Conservation (phyloP, 768 basidiomycete species). For the Tephrocybe sp. region DNA sequence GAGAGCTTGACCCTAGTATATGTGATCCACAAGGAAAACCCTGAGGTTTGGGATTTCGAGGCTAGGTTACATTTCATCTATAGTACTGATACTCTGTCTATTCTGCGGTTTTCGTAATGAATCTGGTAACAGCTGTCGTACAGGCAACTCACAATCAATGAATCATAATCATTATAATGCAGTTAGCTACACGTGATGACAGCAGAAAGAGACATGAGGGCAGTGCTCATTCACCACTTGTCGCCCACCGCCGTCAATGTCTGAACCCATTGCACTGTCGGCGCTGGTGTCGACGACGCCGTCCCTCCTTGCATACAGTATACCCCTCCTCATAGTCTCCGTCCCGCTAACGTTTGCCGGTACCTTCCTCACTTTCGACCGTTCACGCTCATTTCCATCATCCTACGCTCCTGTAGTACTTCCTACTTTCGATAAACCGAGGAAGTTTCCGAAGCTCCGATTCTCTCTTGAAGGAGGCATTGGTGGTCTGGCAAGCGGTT, state of each 20-base stretch:
- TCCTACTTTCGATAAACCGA: constrained; percentile 29
- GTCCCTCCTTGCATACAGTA: constrained; percentile 53
- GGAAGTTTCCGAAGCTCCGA: constrained; percentile 29
- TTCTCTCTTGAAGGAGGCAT: constrained; percentile 60
- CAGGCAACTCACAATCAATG: no score
- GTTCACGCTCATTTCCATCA: constrained; percentile 61
- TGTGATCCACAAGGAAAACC: no score
- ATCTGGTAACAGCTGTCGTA: no score
- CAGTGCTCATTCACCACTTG: not conserved
- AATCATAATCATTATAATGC: no score
- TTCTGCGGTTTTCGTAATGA: no score
- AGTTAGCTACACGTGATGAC: not conserved
- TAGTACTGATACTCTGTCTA: no score
- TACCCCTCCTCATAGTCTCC: constrained; percentile 63
- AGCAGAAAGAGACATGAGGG: not conserved
- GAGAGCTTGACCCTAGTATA: no score
- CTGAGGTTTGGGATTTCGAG: no score
- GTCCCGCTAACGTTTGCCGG: constrained; percentile 62
- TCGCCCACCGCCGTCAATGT: constrained; percentile 18
- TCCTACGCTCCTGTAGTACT: constrained; percentile 33
- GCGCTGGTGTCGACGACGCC: constrained; percentile 47
- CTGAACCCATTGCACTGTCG: constrained; percentile 26
- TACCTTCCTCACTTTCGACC: constrained; percentile 71
- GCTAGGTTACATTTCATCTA: no score
- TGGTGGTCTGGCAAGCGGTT: constrained; percentile 61